Evolutionary conservation across 768 basidiomycete species (phyloP), one percentile per base, ranked within the genome.

Genomic region (Mycena belliarum): DNA sequence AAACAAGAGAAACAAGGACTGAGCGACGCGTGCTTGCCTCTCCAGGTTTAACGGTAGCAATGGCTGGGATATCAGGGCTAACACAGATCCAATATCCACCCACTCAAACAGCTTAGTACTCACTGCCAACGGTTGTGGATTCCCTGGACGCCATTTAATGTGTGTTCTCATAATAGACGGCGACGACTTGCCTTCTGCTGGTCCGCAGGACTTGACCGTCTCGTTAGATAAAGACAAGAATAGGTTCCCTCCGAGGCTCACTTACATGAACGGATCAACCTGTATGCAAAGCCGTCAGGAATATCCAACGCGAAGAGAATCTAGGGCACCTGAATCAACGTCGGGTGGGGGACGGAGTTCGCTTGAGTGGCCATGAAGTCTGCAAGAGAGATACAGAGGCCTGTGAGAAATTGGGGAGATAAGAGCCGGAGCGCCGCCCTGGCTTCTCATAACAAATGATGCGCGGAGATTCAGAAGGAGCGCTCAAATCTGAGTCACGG

Each of bases 71-170:
- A 59, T 85, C 84, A 0, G 84, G 86, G 63, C 85, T 85, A 52
- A 29, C 48, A 48, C 20, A 16, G 62, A 11, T 29, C 16, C 2
- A 14, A 15, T 16, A 23, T 23, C 29, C 11, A 20, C 10, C 16
- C 6, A 7, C 26, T 33, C 12, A 28, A 26, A 33, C 15, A 25
- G 10, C 4, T 24, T 20, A 21, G 40, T 12, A 74, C 87, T 68
- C 71, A 88, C 86, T 88, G 87, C 87, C 87, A 88, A 44, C 87
- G 84, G 66, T 88, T 88, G 63, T 88, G 87, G 12, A 88, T 64
- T 25, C 84, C 83, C 85, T 87, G 50, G 0, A 59, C 25, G 33
- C 2, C 20, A 52, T 21, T n/a, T 4, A 11, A 49, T 24, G 25
- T 42, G 24, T 8, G 59, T 38, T 20, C 33, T 20, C 4, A 14